A percentile compares a stretch with the other conserved stretches of the same genome.
These are phyloP conservation scores for Psidium guajava DNA, from an alignment of 345 rosid species.

Conservation along the genomic window DNA sequence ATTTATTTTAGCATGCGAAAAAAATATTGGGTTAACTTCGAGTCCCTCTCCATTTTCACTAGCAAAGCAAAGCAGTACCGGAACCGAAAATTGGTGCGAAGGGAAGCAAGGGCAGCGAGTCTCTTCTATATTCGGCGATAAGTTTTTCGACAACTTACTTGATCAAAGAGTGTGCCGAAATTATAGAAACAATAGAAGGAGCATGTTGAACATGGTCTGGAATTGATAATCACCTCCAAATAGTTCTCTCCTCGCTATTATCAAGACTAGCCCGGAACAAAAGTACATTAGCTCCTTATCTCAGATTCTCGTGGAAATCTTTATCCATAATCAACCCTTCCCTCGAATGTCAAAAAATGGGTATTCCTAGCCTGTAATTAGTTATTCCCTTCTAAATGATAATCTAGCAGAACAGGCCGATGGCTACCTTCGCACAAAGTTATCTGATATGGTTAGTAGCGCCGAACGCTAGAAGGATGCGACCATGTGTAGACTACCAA, in stretches of 20 bases:
- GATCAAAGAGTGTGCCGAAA: not conserved
- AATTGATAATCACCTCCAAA: not conserved
- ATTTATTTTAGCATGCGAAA: not conserved
- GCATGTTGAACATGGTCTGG: not conserved
- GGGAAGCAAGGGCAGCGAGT: not conserved
- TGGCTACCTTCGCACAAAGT: not conserved
- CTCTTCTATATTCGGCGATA: not conserved
- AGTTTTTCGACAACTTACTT: not conserved
- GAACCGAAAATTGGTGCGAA: not conserved
- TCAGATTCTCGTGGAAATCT: not conserved
- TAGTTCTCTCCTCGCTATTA: not conserved
- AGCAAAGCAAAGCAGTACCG: not conserved
- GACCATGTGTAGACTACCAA: conserved; percentile 30
- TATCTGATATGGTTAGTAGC: not conserved
- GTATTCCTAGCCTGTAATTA: not conserved
- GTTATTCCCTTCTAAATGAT: not conserved
- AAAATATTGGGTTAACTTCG: not conserved
- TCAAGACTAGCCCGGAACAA: not conserved
- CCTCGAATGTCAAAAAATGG: not conserved
- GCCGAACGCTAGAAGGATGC: not conserved
- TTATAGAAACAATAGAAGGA: not conserved
- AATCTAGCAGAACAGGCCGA: not conserved
- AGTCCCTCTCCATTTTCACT: not conserved
- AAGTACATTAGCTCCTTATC: not conserved
- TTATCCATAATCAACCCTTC: not conserved